A percentile compares a stretch with the other conserved stretches of the same genome.
Conservation (phyloP, 2,329 filamentous ascomycete genomes). For the Rutstroemia sp. region DNA sequence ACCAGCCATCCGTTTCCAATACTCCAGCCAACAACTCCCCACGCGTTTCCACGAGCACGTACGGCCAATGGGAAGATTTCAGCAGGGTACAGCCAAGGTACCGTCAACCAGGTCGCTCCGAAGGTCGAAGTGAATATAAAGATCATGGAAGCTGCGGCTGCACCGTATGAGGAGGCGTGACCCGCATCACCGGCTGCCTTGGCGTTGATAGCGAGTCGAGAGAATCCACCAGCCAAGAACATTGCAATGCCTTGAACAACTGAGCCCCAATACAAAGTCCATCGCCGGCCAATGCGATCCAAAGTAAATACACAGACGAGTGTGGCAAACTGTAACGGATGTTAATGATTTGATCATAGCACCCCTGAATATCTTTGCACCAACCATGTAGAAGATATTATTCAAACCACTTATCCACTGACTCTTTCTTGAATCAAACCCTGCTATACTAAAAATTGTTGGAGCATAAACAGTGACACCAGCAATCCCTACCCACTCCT, state of each 20-base stretch:
- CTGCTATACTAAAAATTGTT: not conserved
- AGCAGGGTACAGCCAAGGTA: conserved; percentile 43
- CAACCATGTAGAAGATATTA: not conserved
- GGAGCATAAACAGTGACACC: not conserved
- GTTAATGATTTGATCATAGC: no score
- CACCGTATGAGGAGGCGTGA: not conserved
- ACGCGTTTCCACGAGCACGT: conserved; percentile 49
- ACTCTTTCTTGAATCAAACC: not conserved
- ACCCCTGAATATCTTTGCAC: not conserved
- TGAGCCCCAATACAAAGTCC: not conserved
- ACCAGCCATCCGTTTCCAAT: not conserved
- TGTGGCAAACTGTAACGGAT: not conserved
- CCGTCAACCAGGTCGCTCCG: not conserved
- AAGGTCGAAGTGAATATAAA: not conserved
- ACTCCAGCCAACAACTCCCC: conserved; percentile 25
- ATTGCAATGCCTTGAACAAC: not conserved
- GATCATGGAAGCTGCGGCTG: not conserved
- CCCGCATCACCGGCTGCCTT: not conserved
- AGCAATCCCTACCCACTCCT: not conserved
- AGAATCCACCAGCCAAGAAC: not conserved
- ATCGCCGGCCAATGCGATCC: not conserved
- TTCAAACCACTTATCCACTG: not conserved
- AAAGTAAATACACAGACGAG: not conserved
- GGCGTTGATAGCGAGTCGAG: not conserved
- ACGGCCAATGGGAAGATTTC: conserved; percentile 46